Percentiles rank a stretch among this genome's conserved stretches.
Conservation (phyloP, 2,329 filamentous ascomycete genomes). For the Exophiala calicioides region DNA sequence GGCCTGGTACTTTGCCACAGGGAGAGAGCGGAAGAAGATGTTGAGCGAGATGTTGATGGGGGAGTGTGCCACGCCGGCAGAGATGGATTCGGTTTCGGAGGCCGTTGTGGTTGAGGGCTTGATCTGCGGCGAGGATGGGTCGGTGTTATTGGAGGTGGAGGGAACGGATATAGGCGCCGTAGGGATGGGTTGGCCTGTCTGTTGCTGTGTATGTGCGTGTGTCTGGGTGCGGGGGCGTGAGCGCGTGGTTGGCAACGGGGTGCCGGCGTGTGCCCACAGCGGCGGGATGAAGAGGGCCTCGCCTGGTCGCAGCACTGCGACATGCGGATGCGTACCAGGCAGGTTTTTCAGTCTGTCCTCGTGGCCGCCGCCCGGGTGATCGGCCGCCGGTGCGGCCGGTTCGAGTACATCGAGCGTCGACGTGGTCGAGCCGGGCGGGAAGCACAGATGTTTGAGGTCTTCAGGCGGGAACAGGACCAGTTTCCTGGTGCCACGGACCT, state of each 20-base stretch:
- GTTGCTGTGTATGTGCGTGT: background rate
- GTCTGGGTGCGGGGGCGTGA: slow-evolving; percentile 34
- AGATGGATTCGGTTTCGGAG: background rate
- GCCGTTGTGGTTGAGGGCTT: background rate
- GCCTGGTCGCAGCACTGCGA: slow-evolving; percentile 66
- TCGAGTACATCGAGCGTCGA: slow-evolving; percentile 73
- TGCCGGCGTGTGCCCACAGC: slow-evolving; percentile 79
- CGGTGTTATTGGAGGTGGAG: background rate
- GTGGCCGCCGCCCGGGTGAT: too few species aligned
- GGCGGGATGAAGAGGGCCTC: slow-evolving; percentile 80
- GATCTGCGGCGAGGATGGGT: too few species aligned
- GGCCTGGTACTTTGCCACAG: slow-evolving; percentile 63
- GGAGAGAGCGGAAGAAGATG: slow-evolving; percentile 76
- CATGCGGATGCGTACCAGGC: slow-evolving; percentile 67
- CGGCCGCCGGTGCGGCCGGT: too few species aligned
- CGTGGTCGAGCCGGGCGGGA: slow-evolving; percentile 76
- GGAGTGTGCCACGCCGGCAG: background rate
- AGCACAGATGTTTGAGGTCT: slow-evolving; percentile 68
- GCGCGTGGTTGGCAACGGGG: slow-evolving; percentile 50
- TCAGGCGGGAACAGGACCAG: slow-evolving; percentile 76
- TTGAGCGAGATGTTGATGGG: slow-evolving; percentile 76
- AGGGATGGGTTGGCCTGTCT: too few species aligned
- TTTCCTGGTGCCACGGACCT: slow-evolving; percentile 71
- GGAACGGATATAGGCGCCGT: too few species aligned
- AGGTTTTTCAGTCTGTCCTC: slow-evolving; percentile 51